Base-by-base conservation (phyloP, 257 asterid species). In the Solanum etuberosum region DNA sequence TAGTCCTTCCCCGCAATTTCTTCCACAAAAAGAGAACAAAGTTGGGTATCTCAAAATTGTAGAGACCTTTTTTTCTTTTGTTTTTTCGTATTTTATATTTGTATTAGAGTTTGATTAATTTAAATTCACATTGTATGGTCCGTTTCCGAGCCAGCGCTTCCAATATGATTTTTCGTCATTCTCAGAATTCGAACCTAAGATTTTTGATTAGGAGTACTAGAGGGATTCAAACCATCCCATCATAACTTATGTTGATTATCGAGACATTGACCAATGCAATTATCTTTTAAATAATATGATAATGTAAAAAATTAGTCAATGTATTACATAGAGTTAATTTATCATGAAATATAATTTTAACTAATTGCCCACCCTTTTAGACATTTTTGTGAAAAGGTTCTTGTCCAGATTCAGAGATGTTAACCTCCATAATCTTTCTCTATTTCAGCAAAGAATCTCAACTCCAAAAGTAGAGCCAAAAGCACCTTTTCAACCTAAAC, bases 81-180 rank as follows among this genome's bases (percentile, higher is more conserved):
- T 61, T 4, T 23, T 61, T 54, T 2, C 0, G 9, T 37, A 11
- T 1, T 23, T 4, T 7, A 7, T 9, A 10, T 5, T 61, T 1
- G 1, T 61, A 61, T 4, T 23, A 6, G 5, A n/a, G 1, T 1
- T 61, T 3, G 16, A 1, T 23, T n/a, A n/a, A 61, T 61, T 61
- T n/a, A 1, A 61, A 61, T n/a, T n/a, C 1, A 61, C 4, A 4
- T n/a, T 63, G 2, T n/a, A 61, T 11, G 18, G 1, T 63, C 1
- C 0, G n/a, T 63, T 63, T 63, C 0, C n/a, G 15, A 2, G 0
- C 0, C 8, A 63, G 0, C 1, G 1, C 1, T 63, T n/a, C 1
- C 25, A 21, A 57, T 4, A 46, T 46, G 57, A 46, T 46, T 0
- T 46, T 63, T 21, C 21, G 5, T 59, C 13, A 21, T 59, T 59